These are phyloP conservation scores for Penicillium canescens DNA, from an alignment of 495 filamentous ascomycete genomes.

Conservation along the genomic window DNA sequence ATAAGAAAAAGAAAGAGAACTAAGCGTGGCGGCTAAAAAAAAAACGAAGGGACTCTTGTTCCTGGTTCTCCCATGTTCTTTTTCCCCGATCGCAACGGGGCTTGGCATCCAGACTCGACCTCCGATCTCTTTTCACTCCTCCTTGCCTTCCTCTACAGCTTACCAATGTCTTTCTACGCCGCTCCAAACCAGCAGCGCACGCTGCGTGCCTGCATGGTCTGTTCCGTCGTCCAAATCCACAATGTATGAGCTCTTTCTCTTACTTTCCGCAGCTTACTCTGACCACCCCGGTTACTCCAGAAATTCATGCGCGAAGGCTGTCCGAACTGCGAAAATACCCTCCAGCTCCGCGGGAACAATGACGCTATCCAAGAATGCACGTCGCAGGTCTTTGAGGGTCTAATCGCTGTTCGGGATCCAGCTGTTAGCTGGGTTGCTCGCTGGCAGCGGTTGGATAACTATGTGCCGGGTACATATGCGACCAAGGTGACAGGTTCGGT, in stretches of 20 bases:
- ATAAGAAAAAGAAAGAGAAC: constrained; percentile 1
- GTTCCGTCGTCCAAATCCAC: constrained; percentile 83
- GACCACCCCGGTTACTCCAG: constrained; percentile 37
- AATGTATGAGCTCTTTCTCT: constrained; percentile 51
- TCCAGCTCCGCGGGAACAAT: constrained; percentile 72
- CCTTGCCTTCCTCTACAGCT: neutral
- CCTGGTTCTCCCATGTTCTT: constrained; percentile 21
- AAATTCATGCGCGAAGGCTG: constrained; percentile 83
- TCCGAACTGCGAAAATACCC: constrained; percentile 92
- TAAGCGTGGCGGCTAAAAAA: neutral
- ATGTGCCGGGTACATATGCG: constrained; percentile 85
- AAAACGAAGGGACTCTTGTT: constrained; percentile 10
- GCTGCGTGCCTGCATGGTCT: constrained; percentile 97
- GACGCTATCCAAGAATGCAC: constrained; percentile 91
- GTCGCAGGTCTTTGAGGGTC: constrained; percentile 88
- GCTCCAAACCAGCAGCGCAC: constrained; percentile 69
- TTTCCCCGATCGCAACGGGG: constrained; percentile 28
- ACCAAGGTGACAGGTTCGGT: constrained; percentile 83
- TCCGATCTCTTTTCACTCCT: constrained; percentile 7
- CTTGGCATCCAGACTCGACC: constrained; percentile 30
- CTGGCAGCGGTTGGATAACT: constrained; percentile 89
- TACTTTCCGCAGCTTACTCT: neutral
- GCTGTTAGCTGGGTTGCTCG: constrained; percentile 84
- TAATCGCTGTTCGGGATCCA: constrained; percentile 80
- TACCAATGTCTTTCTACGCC: constrained; percentile 54